Percentiles rank a stretch among this genome's conserved stretches.
These are phyloP conservation scores for Castanopsis chinensis DNA, from an alignment of 306 rosid species.

Conservation along the genomic window DNA sequence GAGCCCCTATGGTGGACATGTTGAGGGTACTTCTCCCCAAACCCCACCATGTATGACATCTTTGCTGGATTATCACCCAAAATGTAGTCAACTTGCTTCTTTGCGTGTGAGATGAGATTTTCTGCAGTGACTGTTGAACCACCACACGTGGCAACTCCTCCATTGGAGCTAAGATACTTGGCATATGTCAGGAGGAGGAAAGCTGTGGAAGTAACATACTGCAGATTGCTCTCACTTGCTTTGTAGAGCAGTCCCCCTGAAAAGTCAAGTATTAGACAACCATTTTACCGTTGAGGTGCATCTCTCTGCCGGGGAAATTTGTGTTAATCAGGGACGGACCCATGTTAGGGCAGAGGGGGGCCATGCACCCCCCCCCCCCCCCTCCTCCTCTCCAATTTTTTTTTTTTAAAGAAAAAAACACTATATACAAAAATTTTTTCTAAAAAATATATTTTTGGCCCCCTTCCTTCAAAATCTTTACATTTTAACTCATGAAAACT, in stretches of 20 bases:
- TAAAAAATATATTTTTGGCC: no score
- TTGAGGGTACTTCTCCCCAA: slow-evolving; percentile 62
- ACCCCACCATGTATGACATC: slow-evolving; percentile 86
- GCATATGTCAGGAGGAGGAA: slow-evolving; percentile 63
- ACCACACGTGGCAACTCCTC: slow-evolving; percentile 46
- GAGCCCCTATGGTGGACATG: slow-evolving; percentile 81
- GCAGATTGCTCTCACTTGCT: slow-evolving; percentile 81
- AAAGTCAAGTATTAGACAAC: neutral
- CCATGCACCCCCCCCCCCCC: no score
- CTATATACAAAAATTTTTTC: no score
- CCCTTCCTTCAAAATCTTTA: no score
- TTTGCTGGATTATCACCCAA: slow-evolving; percentile 68
- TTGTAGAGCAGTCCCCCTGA: slow-evolving; percentile 74
- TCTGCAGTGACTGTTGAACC: slow-evolving; percentile 40
- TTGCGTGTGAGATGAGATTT: slow-evolving; percentile 46
- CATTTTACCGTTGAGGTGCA: neutral
- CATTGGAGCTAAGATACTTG: slow-evolving; percentile 47
- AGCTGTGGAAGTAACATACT: slow-evolving; percentile 67
- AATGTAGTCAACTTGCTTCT: slow-evolving; percentile 80
- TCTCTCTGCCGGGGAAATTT: neutral
- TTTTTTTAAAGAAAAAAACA: no score
- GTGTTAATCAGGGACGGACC: no score
- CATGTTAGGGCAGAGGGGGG: no score
- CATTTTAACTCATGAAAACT: no score
- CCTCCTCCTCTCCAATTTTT: no score